Evolutionary conservation across 345 rosid genomes (phyloP).

Genomic region (Eucalyptus polybractea): DNA sequence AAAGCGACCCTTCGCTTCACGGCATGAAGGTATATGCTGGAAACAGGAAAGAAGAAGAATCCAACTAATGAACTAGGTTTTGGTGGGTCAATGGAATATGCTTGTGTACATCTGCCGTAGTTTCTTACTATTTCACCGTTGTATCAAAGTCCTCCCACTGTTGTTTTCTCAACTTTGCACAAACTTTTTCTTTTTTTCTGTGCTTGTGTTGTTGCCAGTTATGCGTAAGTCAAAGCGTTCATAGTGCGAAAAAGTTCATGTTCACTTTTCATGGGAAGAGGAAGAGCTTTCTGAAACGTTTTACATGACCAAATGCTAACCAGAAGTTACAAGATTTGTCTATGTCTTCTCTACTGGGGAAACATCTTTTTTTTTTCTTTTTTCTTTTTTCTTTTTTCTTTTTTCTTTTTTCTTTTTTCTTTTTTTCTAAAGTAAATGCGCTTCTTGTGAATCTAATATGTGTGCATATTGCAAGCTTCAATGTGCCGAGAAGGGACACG

Average conservation of each 20-base stretch:
- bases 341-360: not conserved
- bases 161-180: not conserved
- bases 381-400: too few relatives aligned
- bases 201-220: not conserved
- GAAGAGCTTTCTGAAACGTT: too few relatives aligned
- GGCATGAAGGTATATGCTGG: not conserved
- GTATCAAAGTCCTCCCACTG: not conserved
- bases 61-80: not conserved
- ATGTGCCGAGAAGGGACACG: not conserved
- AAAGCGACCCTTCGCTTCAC: not conserved
- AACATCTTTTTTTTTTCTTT: fast-evolving
- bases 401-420: fast-evolving
- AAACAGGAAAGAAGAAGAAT: not conserved
- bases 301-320: not conserved
- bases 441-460: not conserved
- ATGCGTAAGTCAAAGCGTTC: not conserved
- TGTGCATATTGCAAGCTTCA: not conserved
- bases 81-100: not conserved
- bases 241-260: not conserved
- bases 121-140: not conserved
- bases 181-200: too few relatives aligned
- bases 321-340: not conserved
- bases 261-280: too few relatives aligned
- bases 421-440: not conserved
- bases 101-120: not conserved